Evolutionary conservation across 345 rosid species (phyloP).

Genomic region (Eucalyptus guilfoylei): DNA sequence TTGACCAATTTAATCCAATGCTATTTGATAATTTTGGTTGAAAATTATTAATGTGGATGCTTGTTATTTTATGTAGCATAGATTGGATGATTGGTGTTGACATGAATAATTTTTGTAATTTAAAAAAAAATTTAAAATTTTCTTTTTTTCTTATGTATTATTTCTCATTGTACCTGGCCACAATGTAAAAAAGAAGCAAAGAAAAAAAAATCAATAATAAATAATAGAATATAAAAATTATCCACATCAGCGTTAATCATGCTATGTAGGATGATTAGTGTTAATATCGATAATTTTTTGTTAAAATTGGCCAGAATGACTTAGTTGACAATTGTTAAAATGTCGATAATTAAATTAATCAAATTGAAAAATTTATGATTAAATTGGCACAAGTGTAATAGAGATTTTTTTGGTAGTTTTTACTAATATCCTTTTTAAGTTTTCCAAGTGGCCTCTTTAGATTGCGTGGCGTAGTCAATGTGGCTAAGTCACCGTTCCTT

Average conservation of each 20-base stretch:
- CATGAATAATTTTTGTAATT: background rate
- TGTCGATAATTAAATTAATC: accelerated
- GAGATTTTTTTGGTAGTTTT: no score
- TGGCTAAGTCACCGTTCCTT: background rate
- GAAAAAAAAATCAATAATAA: no score
- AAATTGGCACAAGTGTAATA: background rate
- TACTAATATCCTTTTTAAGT: background rate
- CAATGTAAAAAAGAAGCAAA: background rate
- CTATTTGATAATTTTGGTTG: background rate
- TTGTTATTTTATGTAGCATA: accelerated
- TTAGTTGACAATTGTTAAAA: background rate
- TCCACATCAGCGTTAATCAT: accelerated
- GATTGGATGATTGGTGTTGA: accelerated
- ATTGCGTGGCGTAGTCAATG: background rate
- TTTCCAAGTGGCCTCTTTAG: background rate
- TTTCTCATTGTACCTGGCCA: accelerated
- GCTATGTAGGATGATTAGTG: accelerated
- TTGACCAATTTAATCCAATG: background rate
- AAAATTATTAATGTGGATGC: background rate
- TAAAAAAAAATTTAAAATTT: no score
- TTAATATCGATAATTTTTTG: accelerated
- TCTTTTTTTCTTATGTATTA: accelerated
- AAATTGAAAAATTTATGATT: accelerated
- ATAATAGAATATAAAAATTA: background rate
- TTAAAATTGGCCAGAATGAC: background rate